These are phyloP conservation scores for Aspergillus biplanus DNA, from an alignment of 495 filamentous ascomycete species.

Conservation along the genomic window DNA sequence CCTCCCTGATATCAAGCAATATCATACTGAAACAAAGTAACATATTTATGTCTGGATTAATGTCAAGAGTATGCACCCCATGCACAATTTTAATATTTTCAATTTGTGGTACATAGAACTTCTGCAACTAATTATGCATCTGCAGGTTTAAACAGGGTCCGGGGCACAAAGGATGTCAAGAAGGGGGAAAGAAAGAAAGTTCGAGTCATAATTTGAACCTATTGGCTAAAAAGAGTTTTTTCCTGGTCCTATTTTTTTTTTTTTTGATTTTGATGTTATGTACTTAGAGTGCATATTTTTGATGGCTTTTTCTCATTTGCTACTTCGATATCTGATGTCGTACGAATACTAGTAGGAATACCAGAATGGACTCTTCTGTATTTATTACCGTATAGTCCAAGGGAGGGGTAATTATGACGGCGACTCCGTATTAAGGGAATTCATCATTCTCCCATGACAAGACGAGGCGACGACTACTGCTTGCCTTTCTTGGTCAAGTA, in stretches of 20 bases:
- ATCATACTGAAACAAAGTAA: not conserved
- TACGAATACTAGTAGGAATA: not conserved
- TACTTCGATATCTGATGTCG: not conserved
- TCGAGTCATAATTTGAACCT: slow-evolving; percentile 7
- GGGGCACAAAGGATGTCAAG: slow-evolving; percentile 13
- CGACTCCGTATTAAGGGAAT: slow-evolving; percentile 4
- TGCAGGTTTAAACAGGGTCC: slow-evolving; percentile 29
- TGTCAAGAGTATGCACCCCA: too few species aligned
- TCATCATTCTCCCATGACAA: not conserved
- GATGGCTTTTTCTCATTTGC: slow-evolving; percentile 7
- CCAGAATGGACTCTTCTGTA: not conserved
- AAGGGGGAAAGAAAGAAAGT: not conserved
- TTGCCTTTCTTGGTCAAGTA: not conserved
- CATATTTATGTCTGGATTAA: too few species aligned
- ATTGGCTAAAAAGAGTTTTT: slow-evolving; percentile 8
- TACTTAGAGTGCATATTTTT: not conserved
- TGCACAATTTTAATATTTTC: not conserved
- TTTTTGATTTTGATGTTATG: not conserved
- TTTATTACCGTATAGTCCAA: not conserved
- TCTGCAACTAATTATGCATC: slow-evolving; percentile 23
- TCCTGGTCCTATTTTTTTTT: slow-evolving; percentile 4
- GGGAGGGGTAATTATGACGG: not conserved
- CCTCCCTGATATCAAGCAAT: not conserved
- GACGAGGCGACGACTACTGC: not conserved
- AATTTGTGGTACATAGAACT: slow-evolving; percentile 10